Evolutionary conservation across 768 basidiomycete genomes (phyloP), one percentile per base, ranked within the genome.

Genomic region (Baorangia bicolor): DNA sequence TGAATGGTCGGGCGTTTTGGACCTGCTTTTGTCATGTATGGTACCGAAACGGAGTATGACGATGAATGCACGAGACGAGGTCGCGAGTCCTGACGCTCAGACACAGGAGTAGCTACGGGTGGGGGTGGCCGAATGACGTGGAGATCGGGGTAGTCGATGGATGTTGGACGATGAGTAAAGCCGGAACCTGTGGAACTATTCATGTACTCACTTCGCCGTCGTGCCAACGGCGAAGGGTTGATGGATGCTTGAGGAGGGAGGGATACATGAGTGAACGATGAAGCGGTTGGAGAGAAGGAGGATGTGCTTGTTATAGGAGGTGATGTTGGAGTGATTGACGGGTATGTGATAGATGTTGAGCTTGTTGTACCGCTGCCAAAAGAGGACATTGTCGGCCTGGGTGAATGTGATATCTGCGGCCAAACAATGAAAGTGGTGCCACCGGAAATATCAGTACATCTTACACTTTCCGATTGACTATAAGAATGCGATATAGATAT

Each of bases 181-280:
- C 75, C 73, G 2, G 81, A 77, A 30, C 84, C 66, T 5, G 85
- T 81, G 64, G 87, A 81, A 63, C 89, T 92, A 68, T 94, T 91
- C 44, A 92, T 74, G 64, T 86, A 93, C 59, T 94, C 90, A 60
- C 84, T 88, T 43, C 81, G 72, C 51, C 90, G 84, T 53, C 90
- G 81, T 6, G 90, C 79, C 5, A 92, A 76, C 6, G 88, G 79
- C 18, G 87, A 86, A 27, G 87, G 85, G 62, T 92, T 92, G 58
- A 93, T 86, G 28, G 93, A 92, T 11, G 91, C 92, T 69, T 85
- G 87, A 2, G 94, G 93, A 12, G 92, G 94, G 1, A 88, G 80
- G 0, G 89, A 76, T 47, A 74, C 74, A 44, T 75, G 56, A 18
- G 68, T 71, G 56, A 79, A 79, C 34, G 68, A 60, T 30, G 72